phyloP scores from a whole-genome alignment of 2,329 filamentous ascomycete genomes.

The Exserohilum turcica region DNA sequence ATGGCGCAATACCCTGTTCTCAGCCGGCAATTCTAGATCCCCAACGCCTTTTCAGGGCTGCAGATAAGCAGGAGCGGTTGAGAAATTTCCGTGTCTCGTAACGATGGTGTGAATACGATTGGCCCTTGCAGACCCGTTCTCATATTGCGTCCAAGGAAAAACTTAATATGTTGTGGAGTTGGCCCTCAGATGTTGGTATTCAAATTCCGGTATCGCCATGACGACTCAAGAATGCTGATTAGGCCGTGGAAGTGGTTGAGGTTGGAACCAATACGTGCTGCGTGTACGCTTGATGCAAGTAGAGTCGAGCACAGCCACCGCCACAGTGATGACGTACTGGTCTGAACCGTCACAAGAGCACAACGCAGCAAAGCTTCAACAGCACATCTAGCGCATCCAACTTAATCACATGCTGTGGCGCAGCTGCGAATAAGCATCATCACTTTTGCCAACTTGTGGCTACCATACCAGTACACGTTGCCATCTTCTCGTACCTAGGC shows the following conservation, averaged over 20 bases:
- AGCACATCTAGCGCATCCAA: slow-evolving; percentile 2
- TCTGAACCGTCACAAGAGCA: slow-evolving; percentile 9
- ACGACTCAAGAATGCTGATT: too few species aligned
- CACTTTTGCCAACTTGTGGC: slow-evolving; percentile 14
- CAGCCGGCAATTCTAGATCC: background rate
- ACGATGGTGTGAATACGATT: too few species aligned
- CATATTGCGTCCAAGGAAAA: too few species aligned
- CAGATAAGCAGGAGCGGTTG: too few species aligned
- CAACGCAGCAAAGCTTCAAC: background rate
- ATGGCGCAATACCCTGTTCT: background rate
- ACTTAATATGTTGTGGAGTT: too few species aligned
- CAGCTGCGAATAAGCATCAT: slow-evolving; percentile 24
- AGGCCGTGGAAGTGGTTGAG: too few species aligned
- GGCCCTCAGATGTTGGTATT: too few species aligned
- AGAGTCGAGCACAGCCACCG: slow-evolving; percentile 13
- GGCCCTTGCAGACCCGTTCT: too few species aligned
- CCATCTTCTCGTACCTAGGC: slow-evolving; percentile 34
- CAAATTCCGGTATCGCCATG: too few species aligned
- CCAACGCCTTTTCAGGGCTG: too few species aligned
- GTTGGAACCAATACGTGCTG: too few species aligned
- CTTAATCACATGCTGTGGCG: slow-evolving; percentile 37
- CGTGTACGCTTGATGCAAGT: background rate
- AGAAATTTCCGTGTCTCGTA: too few species aligned
- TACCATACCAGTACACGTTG: slow-evolving; percentile 25
- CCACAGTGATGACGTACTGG: slow-evolving; percentile 18